Conservation (phyloP, 2,329 filamentous ascomycete species). For the Fusarium paranaense region DNA sequence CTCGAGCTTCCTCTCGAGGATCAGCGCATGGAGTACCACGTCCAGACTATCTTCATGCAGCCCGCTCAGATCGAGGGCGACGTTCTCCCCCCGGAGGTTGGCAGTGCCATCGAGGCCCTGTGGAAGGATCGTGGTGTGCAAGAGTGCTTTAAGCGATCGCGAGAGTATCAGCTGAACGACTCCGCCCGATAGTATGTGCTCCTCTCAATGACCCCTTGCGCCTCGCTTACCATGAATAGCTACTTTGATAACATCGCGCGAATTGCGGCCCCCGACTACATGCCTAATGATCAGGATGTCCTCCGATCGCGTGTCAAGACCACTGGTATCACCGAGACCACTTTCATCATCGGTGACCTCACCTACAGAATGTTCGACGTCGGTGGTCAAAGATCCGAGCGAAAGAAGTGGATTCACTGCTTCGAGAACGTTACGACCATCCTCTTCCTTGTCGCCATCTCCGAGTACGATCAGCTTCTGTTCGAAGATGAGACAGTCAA, state of each 20-base stretch:
- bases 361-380: slow-evolving; percentile 99
- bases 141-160: slow-evolving; percentile 93
- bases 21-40: slow-evolving; percentile 94
- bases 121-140: slow-evolving; percentile 96
- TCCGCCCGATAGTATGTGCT: slow-evolving; percentile 89
- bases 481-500: slow-evolving; percentile 98
- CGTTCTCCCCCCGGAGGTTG: slow-evolving; percentile 92
- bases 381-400: slow-evolving; percentile 92
- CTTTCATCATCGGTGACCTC: slow-evolving; percentile 93
- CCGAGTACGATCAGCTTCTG: slow-evolving; percentile 94
- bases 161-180: slow-evolving; percentile 97
- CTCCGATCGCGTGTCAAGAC: slow-evolving; percentile 97
- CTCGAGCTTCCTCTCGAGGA: slow-evolving; percentile 87
- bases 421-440: slow-evolving; percentile 98
- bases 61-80: slow-evolving; percentile 96
- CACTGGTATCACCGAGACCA: slow-evolving; percentile 96
- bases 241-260: slow-evolving; percentile 97
- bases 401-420: slow-evolving; percentile 99
- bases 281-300: slow-evolving; percentile 95
- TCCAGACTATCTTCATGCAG: slow-evolving; percentile 99
- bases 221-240: slow-evolving; percentile 63
- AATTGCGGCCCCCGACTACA: slow-evolving; percentile 90
- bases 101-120: slow-evolving; percentile 89
- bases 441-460: slow-evolving; percentile 95
- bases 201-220: neutral